Base-by-base conservation (phyloP, 495 filamentous ascomycete species). In the Delitschia confertaspora region DNA sequence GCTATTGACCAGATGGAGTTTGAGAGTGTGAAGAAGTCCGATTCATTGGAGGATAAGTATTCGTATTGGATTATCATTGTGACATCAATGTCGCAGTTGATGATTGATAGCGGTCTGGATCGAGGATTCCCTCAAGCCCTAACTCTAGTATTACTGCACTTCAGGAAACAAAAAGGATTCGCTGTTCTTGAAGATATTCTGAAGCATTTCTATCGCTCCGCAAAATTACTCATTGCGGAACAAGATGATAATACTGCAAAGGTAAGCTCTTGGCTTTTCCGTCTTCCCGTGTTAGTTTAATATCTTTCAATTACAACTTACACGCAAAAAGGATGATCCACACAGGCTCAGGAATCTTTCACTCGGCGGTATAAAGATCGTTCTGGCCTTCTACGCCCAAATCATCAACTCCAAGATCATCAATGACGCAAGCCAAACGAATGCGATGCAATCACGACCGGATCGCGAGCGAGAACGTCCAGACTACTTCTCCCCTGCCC, bases 1-100 rank as follows among this genome's bases (percentile, higher is more conserved):
- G 71, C 85, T 27, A 60, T 93, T 35, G 68, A 73, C 33, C 80
- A 88, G 56, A 62, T 94, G 29, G 53, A 31, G 44, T 71, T 74
- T 32, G 53, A 51, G 18, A 60, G 65, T 21, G 63, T 69, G 8
- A 71, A 65, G 56, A 62, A 58, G 6, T 62, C 61, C 29, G 50
- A 58, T 10, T 69, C 59, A 34, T 55, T 54, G 4, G 69, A 71
- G 56, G 69, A 74, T 40, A 67, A 66, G 13, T 82, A 86, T 55
- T 74, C 79, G 1, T 89, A 91, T 58, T 85, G 82, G 69, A 82
- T 85, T 40, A 75, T 86, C 21, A 82, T 86, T 57, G 63, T 94
- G 10, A 79, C 80, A 33, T 79, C 82, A 0, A 65, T 93, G 27
- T 79, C 79, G 23, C 81, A 86, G 47, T 69, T 93, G 56, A 66